A percentile compares a stretch with the other conserved stretches of the same genome.
Evolutionary conservation across 139 green algal species (phyloP).

Genomic region (Picochlorum sp.): DNA sequence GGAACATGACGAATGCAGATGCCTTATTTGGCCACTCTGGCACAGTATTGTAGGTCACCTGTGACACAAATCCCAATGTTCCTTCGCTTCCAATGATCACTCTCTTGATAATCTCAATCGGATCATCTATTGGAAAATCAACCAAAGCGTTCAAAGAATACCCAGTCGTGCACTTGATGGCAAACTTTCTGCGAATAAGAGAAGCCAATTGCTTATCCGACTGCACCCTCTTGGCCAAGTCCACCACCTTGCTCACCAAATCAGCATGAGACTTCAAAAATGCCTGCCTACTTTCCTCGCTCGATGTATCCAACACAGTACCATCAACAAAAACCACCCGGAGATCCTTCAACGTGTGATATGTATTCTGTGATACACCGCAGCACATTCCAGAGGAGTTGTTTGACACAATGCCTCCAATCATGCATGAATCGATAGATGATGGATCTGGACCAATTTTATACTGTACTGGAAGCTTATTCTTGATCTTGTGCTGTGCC

Average conservation of each 20-base stretch:
- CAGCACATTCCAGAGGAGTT: slow-evolving; percentile 98
- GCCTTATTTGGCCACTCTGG: slow-evolving; percentile 82
- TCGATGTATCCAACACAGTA: slow-evolving; percentile 88
- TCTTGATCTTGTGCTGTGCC: slow-evolving; percentile 58
- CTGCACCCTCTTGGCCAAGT: slow-evolving; percentile 56
- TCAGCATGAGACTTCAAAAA: slow-evolving; percentile 71
- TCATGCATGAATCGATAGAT: slow-evolving; percentile 88
- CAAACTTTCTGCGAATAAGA: slow-evolving; percentile 92
- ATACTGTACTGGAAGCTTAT: slow-evolving; percentile 67
- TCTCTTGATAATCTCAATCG: slow-evolving; percentile 93
- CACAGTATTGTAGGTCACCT: slow-evolving; percentile 89
- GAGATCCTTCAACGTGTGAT: slow-evolving; percentile 94
- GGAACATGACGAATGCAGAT: slow-evolving; percentile 86
- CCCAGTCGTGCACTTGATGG: slow-evolving; percentile 98
- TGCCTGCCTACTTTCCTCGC: slow-evolving; percentile 46
- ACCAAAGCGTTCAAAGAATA: slow-evolving; percentile 88
- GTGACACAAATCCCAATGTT: slow-evolving; percentile 86
- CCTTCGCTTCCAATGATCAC: slow-evolving; percentile 92
- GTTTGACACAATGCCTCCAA: slow-evolving; percentile 94
- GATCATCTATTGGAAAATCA: slow-evolving; percentile 79
- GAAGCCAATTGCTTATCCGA: slow-evolving; percentile 71
- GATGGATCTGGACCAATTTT: slow-evolving; percentile 96
- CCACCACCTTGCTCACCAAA: slow-evolving; percentile 69
- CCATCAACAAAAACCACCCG: slow-evolving; percentile 88
- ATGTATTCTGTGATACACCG: slow-evolving; percentile 89